phyloP scores from a whole-genome alignment of 2,329 filamentous ascomycete species.

The Alternaria viburni region DNA sequence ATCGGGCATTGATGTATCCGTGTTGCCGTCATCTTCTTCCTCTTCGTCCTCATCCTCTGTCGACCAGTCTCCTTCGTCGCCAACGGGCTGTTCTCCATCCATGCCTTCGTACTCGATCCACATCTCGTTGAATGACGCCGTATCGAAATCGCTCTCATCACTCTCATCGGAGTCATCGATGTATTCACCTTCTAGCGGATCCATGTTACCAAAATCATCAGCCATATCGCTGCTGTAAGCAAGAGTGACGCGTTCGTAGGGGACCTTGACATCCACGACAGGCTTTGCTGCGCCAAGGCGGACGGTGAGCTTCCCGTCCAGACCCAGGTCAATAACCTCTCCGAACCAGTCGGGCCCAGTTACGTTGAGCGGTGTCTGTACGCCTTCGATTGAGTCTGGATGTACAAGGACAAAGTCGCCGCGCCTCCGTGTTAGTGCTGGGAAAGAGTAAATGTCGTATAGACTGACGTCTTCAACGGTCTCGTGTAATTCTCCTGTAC shows the following conservation, averaged over 20 bases:
- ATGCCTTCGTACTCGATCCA: slow-evolving; percentile 49
- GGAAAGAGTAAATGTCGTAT: slow-evolving; percentile 62
- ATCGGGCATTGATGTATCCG: slow-evolving; percentile 43
- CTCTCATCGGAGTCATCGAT: slow-evolving; percentile 45
- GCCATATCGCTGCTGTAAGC: slow-evolving; percentile 55
- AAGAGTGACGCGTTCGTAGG: slow-evolving; percentile 57
- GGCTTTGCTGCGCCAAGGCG: slow-evolving; percentile 59
- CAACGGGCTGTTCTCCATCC: slow-evolving; percentile 38
- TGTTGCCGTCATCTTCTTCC: slow-evolving; percentile 39
- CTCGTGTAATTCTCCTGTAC: slow-evolving; percentile 52
- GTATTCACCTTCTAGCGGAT: slow-evolving; percentile 35
- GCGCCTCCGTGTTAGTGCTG: slow-evolving; percentile 56
- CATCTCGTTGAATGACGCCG: slow-evolving; percentile 45
- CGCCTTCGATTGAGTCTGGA: slow-evolving; percentile 24
- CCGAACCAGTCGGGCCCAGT: slow-evolving; percentile 59
- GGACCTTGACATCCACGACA: slow-evolving; percentile 58
- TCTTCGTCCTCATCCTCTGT: slow-evolving; percentile 47
- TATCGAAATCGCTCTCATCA: slow-evolving; percentile 39
- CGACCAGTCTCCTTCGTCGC: slow-evolving; percentile 46
- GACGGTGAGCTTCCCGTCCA: slow-evolving; percentile 61
- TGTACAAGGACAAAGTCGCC: slow-evolving; percentile 62
- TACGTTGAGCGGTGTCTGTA: slow-evolving; percentile 18
- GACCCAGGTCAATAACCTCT: slow-evolving; percentile 60
- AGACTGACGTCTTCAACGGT: slow-evolving; percentile 60
- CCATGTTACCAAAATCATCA: slow-evolving; percentile 32